These are phyloP conservation scores for Penstemon barbatus DNA, from an alignment of 257 asterid genomes.

Conservation along the genomic window DNA sequence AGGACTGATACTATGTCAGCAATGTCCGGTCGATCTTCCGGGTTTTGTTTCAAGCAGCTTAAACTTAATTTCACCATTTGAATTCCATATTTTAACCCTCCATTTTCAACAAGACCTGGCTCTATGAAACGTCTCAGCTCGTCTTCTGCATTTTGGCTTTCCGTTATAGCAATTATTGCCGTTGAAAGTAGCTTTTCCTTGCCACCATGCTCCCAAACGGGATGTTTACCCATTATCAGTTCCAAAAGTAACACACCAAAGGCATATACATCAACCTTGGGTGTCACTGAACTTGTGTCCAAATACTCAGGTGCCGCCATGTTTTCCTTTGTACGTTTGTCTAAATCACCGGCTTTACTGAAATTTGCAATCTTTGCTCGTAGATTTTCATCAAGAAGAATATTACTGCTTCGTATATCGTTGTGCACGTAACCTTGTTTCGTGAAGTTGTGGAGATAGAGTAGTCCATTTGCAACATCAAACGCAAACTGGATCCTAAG, in stretches of 20 bases:
- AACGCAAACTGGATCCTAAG: conserved; percentile 48
- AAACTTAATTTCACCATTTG: conserved; percentile 41
- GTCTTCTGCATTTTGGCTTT: conserved; percentile 35
- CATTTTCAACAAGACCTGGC: conserved; percentile 34
- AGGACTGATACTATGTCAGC: conserved; percentile 48
- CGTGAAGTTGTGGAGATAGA: conserved; percentile 60
- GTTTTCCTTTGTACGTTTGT: conserved; percentile 32
- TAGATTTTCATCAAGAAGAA: conserved; percentile 55
- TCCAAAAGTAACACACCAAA: conserved; percentile 59
- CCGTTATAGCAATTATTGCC: conserved; percentile 27
- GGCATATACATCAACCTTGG: conserved; percentile 53
- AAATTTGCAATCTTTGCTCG: conserved; percentile 62
- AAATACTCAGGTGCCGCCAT: conserved; percentile 45
- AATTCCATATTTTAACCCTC: conserved; percentile 35
- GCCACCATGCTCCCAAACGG: conserved; percentile 36
- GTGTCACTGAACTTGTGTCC: conserved; percentile 39
- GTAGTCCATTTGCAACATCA: conserved; percentile 66
- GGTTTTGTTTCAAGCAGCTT: conserved; percentile 48
- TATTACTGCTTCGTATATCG: conserved; percentile 44
- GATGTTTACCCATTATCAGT: conserved; percentile 42
- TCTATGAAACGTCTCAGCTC: conserved; percentile 31
- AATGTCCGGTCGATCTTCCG: conserved; percentile 54
- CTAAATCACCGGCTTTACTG: conserved; percentile 37
- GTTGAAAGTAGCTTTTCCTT: conserved; percentile 39
- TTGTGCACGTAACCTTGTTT: conserved; percentile 55